Conservation (phyloP, 1,284 basidiomycete species). For the Xerocomus alliaceus region DNA sequence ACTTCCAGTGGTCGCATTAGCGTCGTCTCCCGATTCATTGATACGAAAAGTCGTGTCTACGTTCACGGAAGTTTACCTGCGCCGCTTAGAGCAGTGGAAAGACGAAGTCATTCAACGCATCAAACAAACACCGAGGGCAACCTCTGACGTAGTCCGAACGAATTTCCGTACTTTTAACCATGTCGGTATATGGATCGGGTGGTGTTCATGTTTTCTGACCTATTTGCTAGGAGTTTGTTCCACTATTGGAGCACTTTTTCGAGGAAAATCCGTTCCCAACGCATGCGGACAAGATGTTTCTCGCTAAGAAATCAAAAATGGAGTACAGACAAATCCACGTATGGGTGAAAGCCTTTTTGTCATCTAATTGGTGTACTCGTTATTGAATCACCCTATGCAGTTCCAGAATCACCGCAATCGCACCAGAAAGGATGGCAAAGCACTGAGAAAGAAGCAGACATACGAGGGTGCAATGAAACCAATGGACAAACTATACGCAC, state of each 20-base stretch:
- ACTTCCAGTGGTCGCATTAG: background rate
- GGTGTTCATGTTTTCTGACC: rapidly evolving
- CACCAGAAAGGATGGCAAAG: slow-evolving; percentile 14
- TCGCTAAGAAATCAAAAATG: slow-evolving; percentile 57
- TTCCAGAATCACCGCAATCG: slow-evolving; percentile 35
- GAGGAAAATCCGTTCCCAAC: slow-evolving; percentile 57
- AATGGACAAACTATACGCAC: background rate
- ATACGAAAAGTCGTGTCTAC: background rate
- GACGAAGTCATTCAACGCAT: slow-evolving; percentile 1
- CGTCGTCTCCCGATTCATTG: rapidly evolving
- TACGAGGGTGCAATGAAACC: background rate
- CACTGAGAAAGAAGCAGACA: slow-evolving; percentile 1
- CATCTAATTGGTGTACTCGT: rapidly evolving
- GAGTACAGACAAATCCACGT: slow-evolving; percentile 59
- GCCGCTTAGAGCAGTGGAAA: slow-evolving; percentile 11
- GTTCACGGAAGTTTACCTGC: background rate
- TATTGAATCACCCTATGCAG: background rate
- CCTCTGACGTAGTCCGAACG: background rate
- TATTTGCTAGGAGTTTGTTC: slow-evolving; percentile 49
- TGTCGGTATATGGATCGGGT: background rate
- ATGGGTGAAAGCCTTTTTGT: slow-evolving; percentile 52
- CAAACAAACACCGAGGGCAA: background rate
- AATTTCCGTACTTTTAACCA: slow-evolving; percentile 17
- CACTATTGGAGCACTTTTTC: slow-evolving; percentile 58
- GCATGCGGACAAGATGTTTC: slow-evolving; percentile 47